phyloP scores from a whole-genome alignment of 768 basidiomycete genomes.

The Leccinum broughii region DNA sequence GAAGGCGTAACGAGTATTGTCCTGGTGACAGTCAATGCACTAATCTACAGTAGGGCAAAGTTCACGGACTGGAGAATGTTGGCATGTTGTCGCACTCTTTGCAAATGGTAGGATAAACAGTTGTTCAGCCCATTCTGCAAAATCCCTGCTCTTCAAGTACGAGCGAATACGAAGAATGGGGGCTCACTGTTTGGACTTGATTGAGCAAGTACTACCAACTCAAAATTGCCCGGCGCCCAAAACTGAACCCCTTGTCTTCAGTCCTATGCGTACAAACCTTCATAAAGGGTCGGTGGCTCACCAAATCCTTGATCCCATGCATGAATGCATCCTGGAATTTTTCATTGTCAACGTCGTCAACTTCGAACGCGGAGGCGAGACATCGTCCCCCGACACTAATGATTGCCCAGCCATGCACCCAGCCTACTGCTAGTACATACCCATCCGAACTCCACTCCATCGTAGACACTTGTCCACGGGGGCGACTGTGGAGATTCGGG shows the following conservation, averaged over 20 bases:
- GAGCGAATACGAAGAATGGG: not conserved
- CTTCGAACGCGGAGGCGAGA: conserved; percentile 73
- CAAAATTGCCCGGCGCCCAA: conserved; percentile 92
- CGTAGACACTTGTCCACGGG: conserved; percentile 60
- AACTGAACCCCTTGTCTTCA: conserved; percentile 51
- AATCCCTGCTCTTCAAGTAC: conserved; percentile 4
- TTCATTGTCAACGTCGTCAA: conserved; percentile 60
- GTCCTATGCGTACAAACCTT: not conserved
- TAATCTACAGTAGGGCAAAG: not conserved
- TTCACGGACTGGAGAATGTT: conserved; percentile 80
- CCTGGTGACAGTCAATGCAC: conserved; percentile 46
- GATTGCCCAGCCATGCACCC: conserved; percentile 87
- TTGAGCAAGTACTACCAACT: conserved; percentile 74
- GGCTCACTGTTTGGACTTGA: conserved; percentile 51
- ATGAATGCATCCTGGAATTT: conserved; percentile 84
- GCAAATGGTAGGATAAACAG: conserved; percentile 89
- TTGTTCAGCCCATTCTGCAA: conserved; percentile 61
- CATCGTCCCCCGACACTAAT: conserved; percentile 90
- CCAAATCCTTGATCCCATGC: conserved; percentile 74
- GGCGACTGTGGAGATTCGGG: conserved; percentile 59
- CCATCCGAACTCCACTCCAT: conserved; percentile 97
- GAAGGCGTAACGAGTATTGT: conserved; percentile 95
- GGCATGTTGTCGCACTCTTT: conserved; percentile 89
- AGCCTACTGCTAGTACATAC: conserved; percentile 91
- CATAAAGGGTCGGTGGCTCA: conserved; percentile 35